phyloP scores from a whole-genome alignment of 139 green algal genomes.

The Chlorella sp. region DNA sequence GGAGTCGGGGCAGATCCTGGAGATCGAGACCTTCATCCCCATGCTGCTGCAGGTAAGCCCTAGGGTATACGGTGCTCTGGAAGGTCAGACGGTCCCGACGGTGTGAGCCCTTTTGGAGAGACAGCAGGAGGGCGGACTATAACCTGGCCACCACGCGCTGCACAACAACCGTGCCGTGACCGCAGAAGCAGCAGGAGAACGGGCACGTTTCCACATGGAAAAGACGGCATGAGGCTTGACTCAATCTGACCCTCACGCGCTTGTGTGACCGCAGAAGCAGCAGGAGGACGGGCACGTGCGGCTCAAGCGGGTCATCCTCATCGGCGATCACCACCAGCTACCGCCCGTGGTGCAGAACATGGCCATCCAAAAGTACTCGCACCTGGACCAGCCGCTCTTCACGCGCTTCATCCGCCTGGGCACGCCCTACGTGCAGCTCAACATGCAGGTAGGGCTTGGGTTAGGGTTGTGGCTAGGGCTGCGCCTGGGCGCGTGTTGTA shows the following conservation, averaged over 20 bases:
- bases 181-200: slow-evolving; percentile 44
- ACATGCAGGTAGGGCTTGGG: slow-evolving; percentile 77
- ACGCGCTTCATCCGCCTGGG: slow-evolving; percentile 94
- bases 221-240: no score
- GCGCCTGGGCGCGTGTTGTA: no score
- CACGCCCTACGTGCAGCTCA: slow-evolving; percentile 89
- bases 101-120: no score
- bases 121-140: no score
- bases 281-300: slow-evolving; percentile 44
- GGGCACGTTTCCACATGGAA: no score
- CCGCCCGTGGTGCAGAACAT: slow-evolving; percentile 98
- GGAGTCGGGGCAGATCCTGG: slow-evolving; percentile 94
- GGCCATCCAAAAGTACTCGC: slow-evolving; percentile 88
- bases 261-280: slow-evolving; percentile 25
- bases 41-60: slow-evolving; percentile 73
- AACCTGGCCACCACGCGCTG: no score
- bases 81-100: no score
- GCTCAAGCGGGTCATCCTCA: slow-evolving; percentile 70
- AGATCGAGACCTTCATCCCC: slow-evolving; percentile 99
- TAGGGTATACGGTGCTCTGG: no score
- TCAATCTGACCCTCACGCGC: no score
- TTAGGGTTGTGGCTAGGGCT: no score
- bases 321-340: slow-evolving; percentile 98
- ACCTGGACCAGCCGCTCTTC: slow-evolving; percentile 94
- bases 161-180: no score